Evolutionary conservation across 2,329 filamentous ascomycete species (phyloP).

Genomic region (Rugonectria rugulosa): DNA sequence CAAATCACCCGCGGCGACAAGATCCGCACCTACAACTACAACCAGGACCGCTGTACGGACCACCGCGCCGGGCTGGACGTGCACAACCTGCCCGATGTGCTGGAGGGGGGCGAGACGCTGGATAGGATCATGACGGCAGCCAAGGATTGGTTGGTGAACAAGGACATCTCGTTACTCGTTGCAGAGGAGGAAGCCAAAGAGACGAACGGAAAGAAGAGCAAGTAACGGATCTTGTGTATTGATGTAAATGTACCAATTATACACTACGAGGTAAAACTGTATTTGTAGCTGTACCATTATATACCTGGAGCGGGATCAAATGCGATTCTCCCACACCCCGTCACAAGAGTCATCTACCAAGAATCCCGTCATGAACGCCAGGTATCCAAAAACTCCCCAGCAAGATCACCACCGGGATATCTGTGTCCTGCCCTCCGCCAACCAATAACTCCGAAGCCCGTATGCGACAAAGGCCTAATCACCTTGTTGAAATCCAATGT

Average conservation of each 20-base stretch:
- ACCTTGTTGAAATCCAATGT: constrained; percentile 2
- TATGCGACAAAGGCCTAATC: constrained; percentile 4
- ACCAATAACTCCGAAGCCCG: constrained; percentile 32
- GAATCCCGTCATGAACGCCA: constrained; percentile 4
- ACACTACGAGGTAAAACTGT: constrained; percentile 6
- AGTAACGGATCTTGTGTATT: constrained; percentile 8
- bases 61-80: constrained; percentile 83
- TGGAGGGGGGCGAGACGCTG: constrained; percentile 75
- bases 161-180: constrained; percentile 76
- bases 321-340: constrained; percentile 1
- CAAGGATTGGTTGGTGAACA: constrained; percentile 75
- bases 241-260: neutral
- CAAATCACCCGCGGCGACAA: constrained; percentile 93
- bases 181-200: constrained; percentile 63
- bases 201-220: constrained; percentile 20
- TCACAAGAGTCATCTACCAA: neutral
- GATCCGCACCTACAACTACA: constrained; percentile 88
- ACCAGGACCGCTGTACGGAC: constrained; percentile 82
- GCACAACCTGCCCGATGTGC: constrained; percentile 81
- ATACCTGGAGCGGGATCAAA: neutral
- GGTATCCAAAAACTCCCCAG: constrained; percentile 30
- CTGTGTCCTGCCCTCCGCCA: constrained; percentile 25
- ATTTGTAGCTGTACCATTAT: constrained; percentile 1
- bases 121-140: constrained; percentile 82
- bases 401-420: constrained; percentile 31